A percentile compares a stretch with the other conserved stretches of the same genome.
Conservation (phyloP, 192 early-diverging fungal genomes). For the Coemansia sp. region DNA sequence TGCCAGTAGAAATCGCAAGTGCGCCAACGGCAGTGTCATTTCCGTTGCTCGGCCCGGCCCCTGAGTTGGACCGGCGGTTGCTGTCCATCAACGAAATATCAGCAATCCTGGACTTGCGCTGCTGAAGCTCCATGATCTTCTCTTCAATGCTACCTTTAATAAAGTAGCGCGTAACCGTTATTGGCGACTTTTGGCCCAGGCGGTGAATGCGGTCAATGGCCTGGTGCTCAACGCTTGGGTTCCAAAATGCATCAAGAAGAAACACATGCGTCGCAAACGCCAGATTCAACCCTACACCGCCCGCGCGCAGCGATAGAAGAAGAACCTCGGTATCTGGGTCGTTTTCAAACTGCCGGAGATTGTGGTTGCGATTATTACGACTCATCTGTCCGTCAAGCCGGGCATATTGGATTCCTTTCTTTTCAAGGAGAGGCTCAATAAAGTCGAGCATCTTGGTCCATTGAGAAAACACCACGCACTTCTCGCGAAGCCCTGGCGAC, state of each 20-base stretch:
- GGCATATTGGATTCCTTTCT: slow-evolving; percentile 60
- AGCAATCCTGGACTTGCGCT: slow-evolving; percentile 66
- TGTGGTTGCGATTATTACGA: slow-evolving; percentile 61
- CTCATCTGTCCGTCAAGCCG: slow-evolving; percentile 81
- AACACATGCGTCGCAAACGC: slow-evolving; percentile 72
- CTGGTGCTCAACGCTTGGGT: slow-evolving; percentile 73
- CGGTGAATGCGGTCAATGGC: slow-evolving; percentile 83
- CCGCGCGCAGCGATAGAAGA: slow-evolving; percentile 67
- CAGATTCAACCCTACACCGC: slow-evolving; percentile 74
- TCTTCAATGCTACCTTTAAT: slow-evolving; percentile 79
- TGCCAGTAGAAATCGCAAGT: slow-evolving; percentile 35
- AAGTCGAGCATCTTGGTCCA: slow-evolving; percentile 85
- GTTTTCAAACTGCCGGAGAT: slow-evolving; percentile 62
- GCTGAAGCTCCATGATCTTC: slow-evolving; percentile 78
- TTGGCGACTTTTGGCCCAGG: slow-evolving; percentile 67
- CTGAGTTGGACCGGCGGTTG: slow-evolving; percentile 18
- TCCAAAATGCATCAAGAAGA: slow-evolving; percentile 80
- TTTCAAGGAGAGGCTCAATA: slow-evolving; percentile 58
- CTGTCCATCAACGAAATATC: slow-evolving; percentile 56
- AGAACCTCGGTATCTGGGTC: slow-evolving; percentile 63
- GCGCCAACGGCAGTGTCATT: slow-evolving; percentile 17
- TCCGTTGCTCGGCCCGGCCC: slow-evolving; percentile 7
- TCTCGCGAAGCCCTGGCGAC: slow-evolving; percentile 50
- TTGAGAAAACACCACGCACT: slow-evolving; percentile 93
- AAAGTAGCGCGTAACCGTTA: slow-evolving; percentile 69